Evolutionary conservation across 73 alveolate genomes (phyloP).

Genomic region (Paramecium tetraurelia): DNA sequence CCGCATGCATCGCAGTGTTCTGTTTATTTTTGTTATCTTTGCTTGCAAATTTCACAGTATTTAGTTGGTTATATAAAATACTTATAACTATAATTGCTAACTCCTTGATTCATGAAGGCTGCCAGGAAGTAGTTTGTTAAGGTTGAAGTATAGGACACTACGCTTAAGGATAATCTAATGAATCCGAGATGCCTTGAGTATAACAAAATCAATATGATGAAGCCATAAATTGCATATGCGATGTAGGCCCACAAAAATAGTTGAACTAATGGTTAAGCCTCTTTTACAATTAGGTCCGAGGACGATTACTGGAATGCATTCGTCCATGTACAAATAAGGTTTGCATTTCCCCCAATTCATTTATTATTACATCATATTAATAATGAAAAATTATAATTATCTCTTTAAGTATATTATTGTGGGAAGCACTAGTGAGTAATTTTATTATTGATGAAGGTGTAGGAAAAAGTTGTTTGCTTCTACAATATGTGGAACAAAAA

Average conservation of each 20-base stretch:
- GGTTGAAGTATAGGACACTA: neutral
- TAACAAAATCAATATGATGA: neutral
- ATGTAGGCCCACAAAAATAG: neutral
- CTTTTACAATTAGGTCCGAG: neutral
- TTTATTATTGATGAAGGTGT: slow-evolving; percentile 65
- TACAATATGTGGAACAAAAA: slow-evolving; percentile 66
- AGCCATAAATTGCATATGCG: neutral
- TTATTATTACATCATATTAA: neutral
- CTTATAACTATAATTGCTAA: neutral
- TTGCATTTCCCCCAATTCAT: neutral
- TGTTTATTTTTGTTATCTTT: neutral
- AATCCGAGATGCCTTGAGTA: neutral
- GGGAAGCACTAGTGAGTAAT: slow-evolving; percentile 1
- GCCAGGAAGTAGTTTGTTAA: neutral
- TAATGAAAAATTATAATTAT: slow-evolving; percentile 9
- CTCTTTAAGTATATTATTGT: slow-evolving; percentile 20
- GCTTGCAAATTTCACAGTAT: neutral
- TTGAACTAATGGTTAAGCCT: neutral
- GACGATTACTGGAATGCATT: neutral
- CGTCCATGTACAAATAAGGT: neutral
- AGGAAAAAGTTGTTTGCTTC: slow-evolving; percentile 79
- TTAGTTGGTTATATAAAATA: neutral
- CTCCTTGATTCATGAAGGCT: neutral
- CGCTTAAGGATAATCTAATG: neutral
- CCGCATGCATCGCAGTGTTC: slow-evolving; percentile 74